Evolutionary conservation across 2,329 filamentous ascomycete genomes (phyloP).

Genomic region (Ambrosiella beaveri): DNA sequence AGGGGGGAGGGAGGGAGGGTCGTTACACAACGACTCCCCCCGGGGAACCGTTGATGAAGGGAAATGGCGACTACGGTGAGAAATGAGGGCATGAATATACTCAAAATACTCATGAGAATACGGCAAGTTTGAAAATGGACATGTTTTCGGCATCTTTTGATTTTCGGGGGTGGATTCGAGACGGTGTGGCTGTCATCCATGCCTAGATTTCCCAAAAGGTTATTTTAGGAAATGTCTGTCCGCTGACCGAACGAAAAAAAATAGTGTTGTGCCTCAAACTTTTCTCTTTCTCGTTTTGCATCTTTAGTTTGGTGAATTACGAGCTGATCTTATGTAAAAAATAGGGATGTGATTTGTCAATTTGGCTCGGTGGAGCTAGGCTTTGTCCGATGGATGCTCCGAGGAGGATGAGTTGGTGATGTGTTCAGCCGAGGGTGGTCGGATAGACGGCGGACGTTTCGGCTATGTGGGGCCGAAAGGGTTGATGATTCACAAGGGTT

Average conservation of each 20-base stretch:
- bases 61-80: too few species aligned
- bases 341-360: not conserved
- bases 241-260: not conserved
- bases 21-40: too few species aligned
- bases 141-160: not conserved
- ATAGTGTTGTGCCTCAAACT: too few species aligned
- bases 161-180: not conserved
- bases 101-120: too few species aligned
- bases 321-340: not conserved
- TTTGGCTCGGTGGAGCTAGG: not conserved
- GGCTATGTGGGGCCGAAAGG: not conserved
- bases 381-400: not conserved
- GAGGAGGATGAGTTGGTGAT: not conserved
- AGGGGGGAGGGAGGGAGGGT: too few species aligned
- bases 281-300: too few species aligned
- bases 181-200: not conserved
- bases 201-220: slow-evolving; percentile 3
- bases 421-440: not conserved
- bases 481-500: not conserved
- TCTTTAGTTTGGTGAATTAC: not conserved
- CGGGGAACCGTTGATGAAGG: too few species aligned
- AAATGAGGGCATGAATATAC: too few species aligned
- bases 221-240: slow-evolving; percentile 9
- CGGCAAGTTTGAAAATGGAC: not conserved
- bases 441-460: not conserved